Evolutionary conservation across 805 yeast genomes (phyloP).

Genomic region (Candida koratica): DNA sequence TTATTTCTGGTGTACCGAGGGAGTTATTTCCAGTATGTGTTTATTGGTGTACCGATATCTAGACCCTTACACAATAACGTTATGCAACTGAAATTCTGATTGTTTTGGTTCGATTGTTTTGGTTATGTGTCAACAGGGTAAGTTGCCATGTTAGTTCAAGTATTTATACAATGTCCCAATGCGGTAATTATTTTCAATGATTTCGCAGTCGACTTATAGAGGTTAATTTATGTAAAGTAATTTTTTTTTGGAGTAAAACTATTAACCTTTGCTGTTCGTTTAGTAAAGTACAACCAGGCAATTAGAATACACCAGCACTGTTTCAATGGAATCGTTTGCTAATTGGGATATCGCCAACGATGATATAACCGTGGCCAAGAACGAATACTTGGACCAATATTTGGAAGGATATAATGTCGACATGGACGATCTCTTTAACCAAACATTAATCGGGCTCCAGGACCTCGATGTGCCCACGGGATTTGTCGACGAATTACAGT

Average conservation of each 20-base stretch:
- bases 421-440: conserved; percentile 53
- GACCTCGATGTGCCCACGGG: conserved; percentile 63
- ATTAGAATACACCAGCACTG: no score
- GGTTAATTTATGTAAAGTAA: conserved; percentile 1
- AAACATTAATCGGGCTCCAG: conserved; percentile 51
- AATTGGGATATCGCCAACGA: conserved; percentile 31
- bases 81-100: background rate
- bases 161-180: conserved; percentile 8
- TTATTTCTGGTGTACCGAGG: no score
- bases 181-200: conserved; percentile 7
- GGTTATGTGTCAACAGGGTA: conserved; percentile 6
- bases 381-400: conserved; percentile 51
- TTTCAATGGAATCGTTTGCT: conserved; percentile 24
- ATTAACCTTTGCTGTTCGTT: background rate
- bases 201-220: conserved; percentile 5
- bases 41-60: no score
- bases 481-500: conserved; percentile 22
- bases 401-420: conserved; percentile 44
- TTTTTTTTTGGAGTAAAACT: background rate
- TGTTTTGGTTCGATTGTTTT: conserved; percentile 2
- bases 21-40: no score
- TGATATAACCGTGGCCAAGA: conserved; percentile 48
- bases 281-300: background rate
- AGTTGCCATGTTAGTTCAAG: conserved; percentile 2
- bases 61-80: no score